A percentile compares a stretch with the other conserved stretches of the same genome.
Conservation (phyloP, 345 rosid genomes). For the Xanthoceras sorbifolium region DNA sequence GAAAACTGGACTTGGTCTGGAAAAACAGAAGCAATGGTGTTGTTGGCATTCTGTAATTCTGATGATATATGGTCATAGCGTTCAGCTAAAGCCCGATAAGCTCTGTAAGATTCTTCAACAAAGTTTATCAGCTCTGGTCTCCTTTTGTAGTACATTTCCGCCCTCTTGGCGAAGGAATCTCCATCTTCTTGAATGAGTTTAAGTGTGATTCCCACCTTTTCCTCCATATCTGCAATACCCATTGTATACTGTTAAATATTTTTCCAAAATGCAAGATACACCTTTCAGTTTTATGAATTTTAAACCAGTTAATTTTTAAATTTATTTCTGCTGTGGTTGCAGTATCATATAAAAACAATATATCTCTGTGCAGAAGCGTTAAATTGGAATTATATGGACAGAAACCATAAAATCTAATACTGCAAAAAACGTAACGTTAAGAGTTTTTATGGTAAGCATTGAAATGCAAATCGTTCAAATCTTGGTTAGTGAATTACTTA, state of each 20-base stretch:
- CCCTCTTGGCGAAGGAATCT: constrained; percentile 92
- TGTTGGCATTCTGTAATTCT: constrained; percentile 96
- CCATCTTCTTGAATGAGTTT: constrained; percentile 90
- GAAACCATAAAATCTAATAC: background rate
- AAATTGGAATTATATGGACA: too few species aligned
- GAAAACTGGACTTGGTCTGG: constrained; percentile 82
- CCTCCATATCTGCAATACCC: constrained; percentile 77
- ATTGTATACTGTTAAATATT: background rate
- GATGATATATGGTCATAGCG: constrained; percentile 89
- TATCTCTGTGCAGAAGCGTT: too few species aligned
- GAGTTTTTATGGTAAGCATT: background rate
- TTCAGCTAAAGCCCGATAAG: constrained; percentile 89
- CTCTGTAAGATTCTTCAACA: constrained; percentile 84
- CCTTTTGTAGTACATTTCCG: constrained; percentile 98
- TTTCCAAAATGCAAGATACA: background rate
- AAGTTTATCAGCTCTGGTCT: constrained; percentile 89
- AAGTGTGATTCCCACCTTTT: constrained; percentile 65
- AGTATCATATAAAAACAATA: too few species aligned
- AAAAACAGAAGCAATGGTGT: constrained; percentile 78
- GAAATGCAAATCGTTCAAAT: too few species aligned
- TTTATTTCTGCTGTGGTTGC: background rate
- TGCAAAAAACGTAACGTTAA: background rate
- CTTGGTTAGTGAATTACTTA: too few species aligned
- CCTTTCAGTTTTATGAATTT: background rate
- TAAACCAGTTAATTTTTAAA: background rate